phyloP scores from a whole-genome alignment of 192 early-diverging fungal genomes.

The Umbelopsis isabellina region DNA sequence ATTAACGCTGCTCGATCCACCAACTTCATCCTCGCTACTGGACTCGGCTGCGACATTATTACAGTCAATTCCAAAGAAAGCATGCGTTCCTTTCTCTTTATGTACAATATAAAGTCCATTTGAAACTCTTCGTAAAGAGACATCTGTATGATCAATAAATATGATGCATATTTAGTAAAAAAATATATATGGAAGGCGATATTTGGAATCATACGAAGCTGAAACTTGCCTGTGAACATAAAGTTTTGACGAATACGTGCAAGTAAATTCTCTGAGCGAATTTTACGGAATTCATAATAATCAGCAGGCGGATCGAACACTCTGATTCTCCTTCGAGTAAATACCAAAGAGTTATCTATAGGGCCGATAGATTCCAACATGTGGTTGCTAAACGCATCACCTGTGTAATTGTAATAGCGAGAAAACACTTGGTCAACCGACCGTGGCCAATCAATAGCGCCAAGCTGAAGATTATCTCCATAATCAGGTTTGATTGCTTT shows the following conservation, averaged over 20 bases:
- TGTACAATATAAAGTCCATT: slow-evolving; percentile 11
- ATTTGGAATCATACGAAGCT: not conserved
- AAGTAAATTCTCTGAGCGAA: not conserved
- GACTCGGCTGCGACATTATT: not conserved
- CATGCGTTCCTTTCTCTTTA: slow-evolving; percentile 8
- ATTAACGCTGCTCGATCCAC: too few relatives aligned
- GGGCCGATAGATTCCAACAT: not conserved
- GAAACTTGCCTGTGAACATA: not conserved
- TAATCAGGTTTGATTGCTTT: not conserved
- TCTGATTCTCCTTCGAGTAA: not conserved
- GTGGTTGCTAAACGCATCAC: not conserved
- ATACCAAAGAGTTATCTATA: not conserved
- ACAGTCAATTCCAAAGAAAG: slow-evolving; percentile 12
- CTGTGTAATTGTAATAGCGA: not conserved
- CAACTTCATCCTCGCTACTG: not conserved
- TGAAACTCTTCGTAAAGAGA: not conserved
- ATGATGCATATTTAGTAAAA: too few relatives aligned
- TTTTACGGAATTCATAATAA: slow-evolving; percentile 2
- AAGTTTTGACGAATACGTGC: slow-evolving; percentile 16
- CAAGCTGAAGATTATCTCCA: not conserved
- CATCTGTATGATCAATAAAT: not conserved
- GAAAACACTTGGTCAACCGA: not conserved
- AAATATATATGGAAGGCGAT: not conserved
- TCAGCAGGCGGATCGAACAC: not conserved
- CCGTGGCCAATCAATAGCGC: not conserved